Evolutionary conservation across 176 grass and related monocot genomes (phyloP), one percentile per base, ranked within the genome.

Genomic region (Puya raimondii): DNA sequence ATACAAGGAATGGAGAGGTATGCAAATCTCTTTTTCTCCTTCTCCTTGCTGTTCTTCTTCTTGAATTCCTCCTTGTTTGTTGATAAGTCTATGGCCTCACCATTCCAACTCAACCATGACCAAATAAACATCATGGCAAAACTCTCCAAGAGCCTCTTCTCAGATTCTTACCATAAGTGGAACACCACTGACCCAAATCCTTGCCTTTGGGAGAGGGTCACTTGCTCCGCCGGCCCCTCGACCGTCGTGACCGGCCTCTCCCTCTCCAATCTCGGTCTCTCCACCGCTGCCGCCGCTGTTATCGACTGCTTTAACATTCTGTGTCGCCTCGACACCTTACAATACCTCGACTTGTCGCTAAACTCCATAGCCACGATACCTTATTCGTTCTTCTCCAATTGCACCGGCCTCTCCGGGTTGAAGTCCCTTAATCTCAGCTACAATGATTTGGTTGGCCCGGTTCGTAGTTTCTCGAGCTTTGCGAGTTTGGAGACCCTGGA

Each of bases 401-500:
- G 92, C 76, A 9, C 23, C 4, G 75, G 78, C 67, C 80, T 71
- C 0, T 16, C 26, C 0, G 49, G 49, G 0, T 50, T 96, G 64
- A 59, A 26, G 10, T 42, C 2, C 0, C 84, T 96, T 33, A 83
- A 92, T 27, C 49, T 92, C 1, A 89, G 86, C 71, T 67, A 11
- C 52, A 92, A 81, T 72, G 3, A 0, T 0, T 49, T 96, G 1
- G 0, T 0, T 0, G 7, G 2, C 0, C 9, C 1, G 20, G 48
- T 89, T 10, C 4, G 27, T 20, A 6, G 79, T 83, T 72, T 91
- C 5, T 74, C 68, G 0, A 0, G 3, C 48, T 96, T 91, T 63
- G 1, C 1, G 2, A 11, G 65, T 20, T 48, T 96, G 17, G 52
- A 83, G 65, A 48, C 80, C 22, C 79, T 96, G 75, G 88, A 96